These are phyloP conservation scores for Tulasnella sp. DNA, from an alignment of 768 basidiomycete species.

Conservation along the genomic window DNA sequence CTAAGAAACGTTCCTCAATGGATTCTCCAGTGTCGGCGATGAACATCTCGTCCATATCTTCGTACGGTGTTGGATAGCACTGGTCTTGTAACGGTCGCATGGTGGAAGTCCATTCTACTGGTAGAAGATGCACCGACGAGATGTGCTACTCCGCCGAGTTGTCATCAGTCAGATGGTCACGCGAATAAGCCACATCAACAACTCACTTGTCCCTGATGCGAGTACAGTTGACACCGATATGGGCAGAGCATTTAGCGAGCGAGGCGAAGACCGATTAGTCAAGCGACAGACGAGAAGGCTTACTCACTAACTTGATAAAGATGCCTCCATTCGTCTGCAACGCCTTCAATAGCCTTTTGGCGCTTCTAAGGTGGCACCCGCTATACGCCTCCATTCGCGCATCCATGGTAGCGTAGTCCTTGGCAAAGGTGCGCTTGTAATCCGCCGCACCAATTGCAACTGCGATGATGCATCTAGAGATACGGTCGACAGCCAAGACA, in stretches of 20 bases:
- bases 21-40: constrained; percentile 62
- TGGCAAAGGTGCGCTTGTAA: constrained; percentile 58
- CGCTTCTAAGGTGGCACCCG: constrained; percentile 75
- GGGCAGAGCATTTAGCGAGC: not conserved
- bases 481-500: constrained; percentile 39
- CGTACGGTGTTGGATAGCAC: constrained; percentile 79
- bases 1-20: constrained; percentile 64
- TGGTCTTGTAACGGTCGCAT: constrained; percentile 72
- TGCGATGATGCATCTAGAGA: constrained; percentile 25
- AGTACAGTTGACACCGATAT: not conserved
- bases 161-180: not conserved
- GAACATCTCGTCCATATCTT: constrained; percentile 67
- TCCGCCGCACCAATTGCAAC: constrained; percentile 54
- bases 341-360: constrained; percentile 65
- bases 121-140: constrained; percentile 48
- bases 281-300: not conserved
- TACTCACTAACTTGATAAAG: constrained; percentile 55
- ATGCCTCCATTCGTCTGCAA: constrained; percentile 83
- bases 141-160: constrained; percentile 63
- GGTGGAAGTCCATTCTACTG: constrained; percentile 49
- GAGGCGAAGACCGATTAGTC: no score
- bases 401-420: constrained; percentile 39
- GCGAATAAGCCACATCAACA: not conserved
- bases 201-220: not conserved
- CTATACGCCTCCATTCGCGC: constrained; percentile 48